Evolutionary conservation across 2,329 filamentous ascomycete species (phyloP).

Genomic region (Byssoonygena ceratinophila): DNA sequence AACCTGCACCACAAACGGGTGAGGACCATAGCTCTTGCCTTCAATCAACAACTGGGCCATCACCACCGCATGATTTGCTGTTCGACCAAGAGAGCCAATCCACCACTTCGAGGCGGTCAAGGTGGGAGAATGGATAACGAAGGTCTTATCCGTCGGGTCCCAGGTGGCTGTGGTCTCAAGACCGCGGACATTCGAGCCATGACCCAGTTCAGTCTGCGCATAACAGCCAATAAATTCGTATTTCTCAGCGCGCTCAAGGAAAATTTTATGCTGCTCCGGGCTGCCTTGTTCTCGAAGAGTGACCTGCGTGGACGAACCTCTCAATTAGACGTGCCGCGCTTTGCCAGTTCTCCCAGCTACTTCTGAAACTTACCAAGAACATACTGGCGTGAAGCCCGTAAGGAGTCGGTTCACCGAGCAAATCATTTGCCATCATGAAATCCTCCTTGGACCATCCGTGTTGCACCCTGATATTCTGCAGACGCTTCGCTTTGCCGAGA

Average conservation of each 20-base stretch:
- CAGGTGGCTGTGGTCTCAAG: conserved; percentile 64
- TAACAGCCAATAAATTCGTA: conserved; percentile 71
- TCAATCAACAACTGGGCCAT: conserved; percentile 64
- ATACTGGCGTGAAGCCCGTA: conserved; percentile 63
- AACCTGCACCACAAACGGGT: conserved; percentile 69
- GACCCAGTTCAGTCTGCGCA: conserved; percentile 69
- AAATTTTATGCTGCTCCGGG: conserved; percentile 61
- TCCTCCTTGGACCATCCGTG: conserved; percentile 60
- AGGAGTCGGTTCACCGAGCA: conserved; percentile 63
- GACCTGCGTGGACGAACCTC: conserved; percentile 34
- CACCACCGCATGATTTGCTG: conserved; percentile 66
- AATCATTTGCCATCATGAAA: conserved; percentile 52
- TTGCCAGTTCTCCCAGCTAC: no score
- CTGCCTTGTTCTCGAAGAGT: conserved; percentile 62
- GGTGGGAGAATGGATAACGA: conserved; percentile 61
- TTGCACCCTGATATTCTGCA: conserved; percentile 55
- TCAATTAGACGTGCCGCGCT: no score
- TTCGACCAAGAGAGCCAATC: conserved; percentile 67
- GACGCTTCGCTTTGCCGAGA: conserved; percentile 58
- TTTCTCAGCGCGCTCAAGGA: conserved; percentile 56
- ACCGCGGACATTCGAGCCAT: conserved; percentile 65
- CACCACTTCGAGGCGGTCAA: conserved; percentile 74
- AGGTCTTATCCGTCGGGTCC: conserved; percentile 63
- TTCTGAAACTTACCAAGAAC: conserved; percentile 47
- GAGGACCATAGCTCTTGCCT: conserved; percentile 60